phyloP scores from a whole-genome alignment of 441 rosid genomes.

The Adansonia rubrostipa region DNA sequence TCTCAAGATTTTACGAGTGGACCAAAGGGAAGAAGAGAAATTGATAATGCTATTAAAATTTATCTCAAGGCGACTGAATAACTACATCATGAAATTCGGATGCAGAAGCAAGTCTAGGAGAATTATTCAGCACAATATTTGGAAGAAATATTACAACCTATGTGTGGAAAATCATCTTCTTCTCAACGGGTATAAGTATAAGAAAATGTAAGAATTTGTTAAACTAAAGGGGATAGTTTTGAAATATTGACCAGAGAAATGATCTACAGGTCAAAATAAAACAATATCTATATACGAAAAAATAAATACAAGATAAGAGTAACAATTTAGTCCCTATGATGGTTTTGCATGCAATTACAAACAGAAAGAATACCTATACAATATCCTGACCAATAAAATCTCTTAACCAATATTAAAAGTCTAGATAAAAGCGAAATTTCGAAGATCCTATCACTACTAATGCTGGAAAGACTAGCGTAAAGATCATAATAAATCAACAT shows the following conservation, averaged over 20 bases:
- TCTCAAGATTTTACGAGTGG: constrained; percentile 33
- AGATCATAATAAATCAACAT: constrained; percentile 1
- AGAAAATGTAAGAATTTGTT: not conserved
- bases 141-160: not conserved
- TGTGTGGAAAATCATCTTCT: not conserved
- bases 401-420: not conserved
- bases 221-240: not conserved
- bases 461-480: not conserved
- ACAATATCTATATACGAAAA: not conserved
- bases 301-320: not conserved
- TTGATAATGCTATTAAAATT: constrained; percentile 21
- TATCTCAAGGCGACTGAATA: constrained; percentile 21
- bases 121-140: constrained; percentile 12
- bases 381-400: not conserved
- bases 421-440: not conserved
- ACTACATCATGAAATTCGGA: constrained; percentile 9
- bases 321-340: constrained; percentile 11
- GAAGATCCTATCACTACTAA: not conserved
- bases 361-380: not conserved
- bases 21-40: constrained; percentile 23
- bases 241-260: not conserved
- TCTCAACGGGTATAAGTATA: constrained; percentile 1
- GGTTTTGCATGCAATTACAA: constrained; percentile 17
- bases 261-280: not conserved
- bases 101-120: not conserved